Percentiles rank a stretch among this genome's conserved stretches.
These are phyloP conservation scores for Dothideomycetidae sp. DNA, from an alignment of 2,329 filamentous ascomycete genomes.

Conservation along the genomic window DNA sequence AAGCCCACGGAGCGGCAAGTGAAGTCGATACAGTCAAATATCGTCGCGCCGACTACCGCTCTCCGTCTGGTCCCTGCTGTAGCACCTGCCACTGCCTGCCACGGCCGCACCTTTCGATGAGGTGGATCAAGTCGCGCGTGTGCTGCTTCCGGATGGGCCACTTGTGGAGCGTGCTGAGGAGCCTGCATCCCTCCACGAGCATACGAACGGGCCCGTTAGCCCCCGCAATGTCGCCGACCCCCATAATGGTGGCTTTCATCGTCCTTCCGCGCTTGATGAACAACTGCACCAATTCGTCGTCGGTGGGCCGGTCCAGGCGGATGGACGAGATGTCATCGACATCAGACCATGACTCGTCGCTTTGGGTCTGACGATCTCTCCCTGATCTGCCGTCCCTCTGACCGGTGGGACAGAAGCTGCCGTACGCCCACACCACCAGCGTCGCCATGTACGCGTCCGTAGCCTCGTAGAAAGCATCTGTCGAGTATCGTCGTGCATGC, in stretches of 20 bases:
- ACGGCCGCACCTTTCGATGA: background rate
- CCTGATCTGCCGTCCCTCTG: background rate
- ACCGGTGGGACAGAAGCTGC: constrained; percentile 15
- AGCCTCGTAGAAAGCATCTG: constrained; percentile 43
- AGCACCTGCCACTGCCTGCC: too few relatives aligned
- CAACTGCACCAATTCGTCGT: constrained; percentile 44
- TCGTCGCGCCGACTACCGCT: too few relatives aligned
- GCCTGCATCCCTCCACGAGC: constrained; percentile 26
- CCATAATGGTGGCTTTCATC: constrained; percentile 38
- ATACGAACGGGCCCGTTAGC: constrained; percentile 24
- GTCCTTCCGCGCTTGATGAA: constrained; percentile 37
- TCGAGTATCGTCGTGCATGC: constrained; percentile 38
- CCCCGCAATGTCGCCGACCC: constrained; percentile 38
- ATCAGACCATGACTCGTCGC: background rate
- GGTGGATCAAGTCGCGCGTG: background rate
- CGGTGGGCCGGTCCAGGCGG: constrained; percentile 40
- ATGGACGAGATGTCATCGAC: constrained; percentile 20
- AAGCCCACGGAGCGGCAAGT: too few relatives aligned
- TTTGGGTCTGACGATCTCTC: background rate
- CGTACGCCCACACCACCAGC: constrained; percentile 50
- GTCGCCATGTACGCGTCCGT: constrained; percentile 52
- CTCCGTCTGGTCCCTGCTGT: too few relatives aligned
- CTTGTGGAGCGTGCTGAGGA: constrained; percentile 17
- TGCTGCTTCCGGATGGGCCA: constrained; percentile 11
- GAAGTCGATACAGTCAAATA: too few relatives aligned